Evolutionary conservation across 2,329 filamentous ascomycete species (phyloP).

Genomic region (Clathrospora elynae): DNA sequence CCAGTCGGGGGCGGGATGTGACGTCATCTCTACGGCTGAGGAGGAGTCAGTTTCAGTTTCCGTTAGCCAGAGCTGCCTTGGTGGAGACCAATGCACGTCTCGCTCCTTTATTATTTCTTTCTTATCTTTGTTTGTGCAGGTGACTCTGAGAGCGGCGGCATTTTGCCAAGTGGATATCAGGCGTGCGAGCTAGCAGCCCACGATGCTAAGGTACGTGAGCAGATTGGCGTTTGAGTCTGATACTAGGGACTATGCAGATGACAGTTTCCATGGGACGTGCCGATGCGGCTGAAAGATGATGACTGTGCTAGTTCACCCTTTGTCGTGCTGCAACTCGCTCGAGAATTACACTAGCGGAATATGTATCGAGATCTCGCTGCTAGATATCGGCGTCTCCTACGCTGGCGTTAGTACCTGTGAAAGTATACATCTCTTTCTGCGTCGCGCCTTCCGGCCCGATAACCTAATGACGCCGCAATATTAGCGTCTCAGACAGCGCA

Average conservation of each 20-base stretch:
- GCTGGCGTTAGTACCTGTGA: not conserved
- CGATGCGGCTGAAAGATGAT: constrained; percentile 7
- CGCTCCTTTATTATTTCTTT: constrained; percentile 8
- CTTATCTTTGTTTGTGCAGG: constrained; percentile 24
- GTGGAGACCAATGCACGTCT: constrained; percentile 8
- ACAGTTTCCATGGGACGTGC: constrained; percentile 13
- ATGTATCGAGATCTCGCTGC: not conserved
- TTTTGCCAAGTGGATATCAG: constrained; percentile 12
- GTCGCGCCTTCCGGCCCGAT: constrained; percentile 13
- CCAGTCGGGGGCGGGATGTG: not conserved
- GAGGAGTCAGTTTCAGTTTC: constrained; percentile 11
- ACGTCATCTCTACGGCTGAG: constrained; percentile 6
- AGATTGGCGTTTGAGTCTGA: constrained; percentile 23
- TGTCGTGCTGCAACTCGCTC: not conserved
- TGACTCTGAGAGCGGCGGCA: constrained; percentile 15
- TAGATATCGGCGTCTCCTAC: not conserved
- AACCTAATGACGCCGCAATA: constrained; percentile 13
- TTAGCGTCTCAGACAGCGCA: constrained; percentile 8
- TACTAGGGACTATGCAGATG: constrained; percentile 8
- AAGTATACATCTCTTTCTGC: constrained; percentile 4
- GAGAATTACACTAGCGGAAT: not conserved
- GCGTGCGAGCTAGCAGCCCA: constrained; percentile 17
- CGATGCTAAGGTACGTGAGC: constrained; percentile 17
- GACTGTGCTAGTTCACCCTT: constrained; percentile 1
- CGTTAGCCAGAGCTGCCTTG: constrained; percentile 20